Conservation (phyloP, 83 land plant species). For the Diphasiastrum complanatum region DNA sequence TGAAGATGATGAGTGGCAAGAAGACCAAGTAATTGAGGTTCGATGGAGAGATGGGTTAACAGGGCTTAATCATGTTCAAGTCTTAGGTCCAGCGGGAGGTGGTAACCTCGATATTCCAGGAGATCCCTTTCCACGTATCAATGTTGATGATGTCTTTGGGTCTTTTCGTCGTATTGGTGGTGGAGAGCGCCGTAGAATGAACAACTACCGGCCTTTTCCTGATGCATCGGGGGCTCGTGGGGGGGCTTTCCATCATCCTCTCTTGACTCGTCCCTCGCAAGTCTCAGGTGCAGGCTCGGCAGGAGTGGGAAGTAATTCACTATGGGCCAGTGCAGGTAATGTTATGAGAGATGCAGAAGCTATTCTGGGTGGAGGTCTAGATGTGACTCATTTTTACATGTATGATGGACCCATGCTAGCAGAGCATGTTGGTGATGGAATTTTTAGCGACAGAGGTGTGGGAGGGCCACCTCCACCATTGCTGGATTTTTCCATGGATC, state of each 20-base stretch:
- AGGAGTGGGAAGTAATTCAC: slow-evolving; percentile 40
- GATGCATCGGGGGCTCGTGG: slow-evolving; percentile 62
- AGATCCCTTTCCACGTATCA: slow-evolving; percentile 88
- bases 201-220: slow-evolving; percentile 64
- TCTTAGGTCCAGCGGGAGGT: slow-evolving; percentile 63
- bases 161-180: slow-evolving; percentile 71
- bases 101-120: slow-evolving; percentile 53
- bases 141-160: slow-evolving; percentile 94
- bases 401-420: slow-evolving; percentile 62
- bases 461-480: slow-evolving; percentile 44
- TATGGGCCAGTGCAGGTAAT: slow-evolving; percentile 23
- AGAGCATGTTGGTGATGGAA: slow-evolving; percentile 49
- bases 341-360: slow-evolving; percentile 29
- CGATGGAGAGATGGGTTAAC: slow-evolving; percentile 90
- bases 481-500: slow-evolving; percentile 67
- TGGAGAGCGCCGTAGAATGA: slow-evolving; percentile 63
- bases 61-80: slow-evolving; percentile 91
- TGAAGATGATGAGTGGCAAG: slow-evolving; percentile 82
- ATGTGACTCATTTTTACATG: slow-evolving; percentile 72
- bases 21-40: slow-evolving; percentile 82
- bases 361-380: slow-evolving; percentile 43
- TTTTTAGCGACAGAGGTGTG: slow-evolving; percentile 56
- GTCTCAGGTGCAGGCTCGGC: slow-evolving; percentile 32
- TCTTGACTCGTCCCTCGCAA: slow-evolving; percentile 57
- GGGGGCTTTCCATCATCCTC: slow-evolving; percentile 67